Evolutionary conservation across 2,329 filamentous ascomycete species (phyloP).

Genomic region (Alternaria conjuncta): DNA sequence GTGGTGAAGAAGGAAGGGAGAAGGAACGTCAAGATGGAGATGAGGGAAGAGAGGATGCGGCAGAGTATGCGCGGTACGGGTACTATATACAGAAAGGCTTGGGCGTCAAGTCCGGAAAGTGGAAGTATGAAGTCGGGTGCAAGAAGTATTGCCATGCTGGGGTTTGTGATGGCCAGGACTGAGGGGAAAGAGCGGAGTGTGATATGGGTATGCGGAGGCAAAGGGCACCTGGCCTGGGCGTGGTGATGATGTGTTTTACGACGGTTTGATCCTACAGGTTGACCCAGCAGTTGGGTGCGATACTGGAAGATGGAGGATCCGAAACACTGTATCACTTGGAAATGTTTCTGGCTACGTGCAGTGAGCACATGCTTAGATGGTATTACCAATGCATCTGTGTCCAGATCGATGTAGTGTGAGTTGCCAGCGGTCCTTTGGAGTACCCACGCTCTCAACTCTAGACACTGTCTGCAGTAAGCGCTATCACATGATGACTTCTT

Average conservation of each 20-base stretch:
- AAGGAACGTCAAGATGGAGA: neutral
- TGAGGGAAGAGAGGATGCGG: neutral
- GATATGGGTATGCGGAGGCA: neutral
- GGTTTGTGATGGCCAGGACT: slow-evolving; percentile 14
- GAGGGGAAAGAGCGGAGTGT: neutral
- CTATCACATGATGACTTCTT: too few species aligned
- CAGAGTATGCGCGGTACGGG: neutral
- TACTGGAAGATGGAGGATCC: neutral
- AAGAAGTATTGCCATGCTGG: slow-evolving; percentile 25
- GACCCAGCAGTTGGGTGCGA: neutral
- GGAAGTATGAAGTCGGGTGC: slow-evolving; percentile 11
- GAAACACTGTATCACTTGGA: rapidly evolving
- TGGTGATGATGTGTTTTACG: neutral
- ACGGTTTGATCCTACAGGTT: neutral
- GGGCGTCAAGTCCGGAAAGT: neutral
- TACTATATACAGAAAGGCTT: neutral
- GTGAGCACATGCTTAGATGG: too few species aligned
- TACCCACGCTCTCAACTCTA: too few species aligned
- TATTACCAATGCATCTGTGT: too few species aligned
- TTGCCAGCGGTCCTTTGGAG: too few species aligned
- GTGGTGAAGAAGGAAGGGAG: neutral
- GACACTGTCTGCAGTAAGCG: too few species aligned
- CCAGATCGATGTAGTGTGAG: too few species aligned
- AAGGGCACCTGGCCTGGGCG: neutral
- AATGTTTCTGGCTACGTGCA: too few species aligned